These are phyloP conservation scores for Amphirosellinia nigrospora DNA, from an alignment of 495 filamentous ascomycete genomes.

Conservation along the genomic window DNA sequence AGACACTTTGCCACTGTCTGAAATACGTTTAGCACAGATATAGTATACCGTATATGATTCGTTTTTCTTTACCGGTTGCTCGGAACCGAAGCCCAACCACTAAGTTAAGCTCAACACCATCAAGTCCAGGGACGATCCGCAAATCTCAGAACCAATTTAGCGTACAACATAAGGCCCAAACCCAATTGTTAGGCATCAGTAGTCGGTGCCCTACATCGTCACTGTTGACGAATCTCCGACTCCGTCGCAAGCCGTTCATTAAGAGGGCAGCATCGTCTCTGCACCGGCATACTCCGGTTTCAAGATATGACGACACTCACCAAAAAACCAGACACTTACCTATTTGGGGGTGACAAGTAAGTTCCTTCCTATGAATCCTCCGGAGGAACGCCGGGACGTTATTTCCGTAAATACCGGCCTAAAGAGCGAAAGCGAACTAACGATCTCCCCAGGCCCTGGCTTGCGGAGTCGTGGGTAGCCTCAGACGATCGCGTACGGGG, in stretches of 20 bases:
- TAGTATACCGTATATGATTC: background rate
- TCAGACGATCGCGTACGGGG: constrained; percentile 78
- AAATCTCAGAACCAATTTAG: background rate
- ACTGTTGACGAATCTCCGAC: background rate
- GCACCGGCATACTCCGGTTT: background rate
- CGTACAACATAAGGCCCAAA: background rate
- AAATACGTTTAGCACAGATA: background rate
- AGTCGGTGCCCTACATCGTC: background rate
- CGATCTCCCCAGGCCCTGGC: constrained; percentile 62
- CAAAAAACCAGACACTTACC: constrained; percentile 31
- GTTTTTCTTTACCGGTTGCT: background rate
- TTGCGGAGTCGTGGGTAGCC: constrained; percentile 63
- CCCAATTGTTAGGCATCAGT: background rate
- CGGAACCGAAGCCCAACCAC: background rate
- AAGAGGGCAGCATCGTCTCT: background rate
- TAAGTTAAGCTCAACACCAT: background rate
- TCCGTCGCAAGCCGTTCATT: background rate
- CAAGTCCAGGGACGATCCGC: constrained; percentile 2
- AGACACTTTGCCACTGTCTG: background rate
- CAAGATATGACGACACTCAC: constrained; percentile 11
- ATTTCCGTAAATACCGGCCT: background rate
- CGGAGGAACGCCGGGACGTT: background rate
- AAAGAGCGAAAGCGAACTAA: background rate
- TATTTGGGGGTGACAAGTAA: constrained; percentile 59
- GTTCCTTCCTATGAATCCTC: constrained; percentile 20